A percentile compares a stretch with the other conserved stretches of the same genome.
Evolutionary conservation across 768 basidiomycete species (phyloP).

Genomic region (Tricholoma terreum): DNA sequence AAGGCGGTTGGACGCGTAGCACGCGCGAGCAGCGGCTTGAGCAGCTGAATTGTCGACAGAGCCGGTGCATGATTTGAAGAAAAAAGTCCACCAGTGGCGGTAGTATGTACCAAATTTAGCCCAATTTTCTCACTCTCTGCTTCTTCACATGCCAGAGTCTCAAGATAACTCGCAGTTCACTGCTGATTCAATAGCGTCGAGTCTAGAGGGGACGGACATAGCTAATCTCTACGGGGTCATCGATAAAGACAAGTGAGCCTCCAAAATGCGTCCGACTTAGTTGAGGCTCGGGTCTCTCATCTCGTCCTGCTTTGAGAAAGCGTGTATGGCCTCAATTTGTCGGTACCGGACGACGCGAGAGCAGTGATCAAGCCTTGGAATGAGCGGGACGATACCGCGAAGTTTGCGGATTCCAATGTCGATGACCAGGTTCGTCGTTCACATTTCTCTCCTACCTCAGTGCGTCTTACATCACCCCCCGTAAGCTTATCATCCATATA

Average conservation of each 20-base stretch:
- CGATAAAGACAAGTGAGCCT: slow-evolving; percentile 63
- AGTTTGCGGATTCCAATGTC: slow-evolving; percentile 73
- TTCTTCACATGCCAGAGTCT: not conserved
- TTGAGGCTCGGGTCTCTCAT: slow-evolving; percentile 17
- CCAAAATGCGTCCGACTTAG: slow-evolving; percentile 1
- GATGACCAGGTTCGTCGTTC: slow-evolving; percentile 69
- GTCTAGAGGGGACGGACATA: slow-evolving; percentile 44
- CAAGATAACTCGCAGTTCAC: slow-evolving; percentile 23
- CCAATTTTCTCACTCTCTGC: not conserved
- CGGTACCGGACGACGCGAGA: slow-evolving; percentile 77
- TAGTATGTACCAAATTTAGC: slow-evolving; percentile 2
- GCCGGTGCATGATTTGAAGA: slow-evolving; percentile 18
- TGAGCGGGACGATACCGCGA: slow-evolving; percentile 62
- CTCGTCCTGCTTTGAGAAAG: slow-evolving; percentile 38
- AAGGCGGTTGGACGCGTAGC: slow-evolving; percentile 22
- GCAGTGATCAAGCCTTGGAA: slow-evolving; percentile 81
- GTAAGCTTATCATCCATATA: slow-evolving; percentile 74
- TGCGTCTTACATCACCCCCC: not conserved
- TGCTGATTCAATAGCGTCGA: slow-evolving; percentile 41
- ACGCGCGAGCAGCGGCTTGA: slow-evolving; percentile 24
- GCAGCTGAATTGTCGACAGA: slow-evolving; percentile 16
- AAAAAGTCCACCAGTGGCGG: not conserved
- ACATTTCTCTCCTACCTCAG: not conserved
- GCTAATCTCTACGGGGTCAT: slow-evolving; percentile 59
- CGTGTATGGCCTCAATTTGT: slow-evolving; percentile 77